Percentiles rank a stretch among this genome's conserved stretches.
phyloP scores from a whole-genome alignment of 2,329 filamentous ascomycete genomes.

The Beauveria medogensis region DNA sequence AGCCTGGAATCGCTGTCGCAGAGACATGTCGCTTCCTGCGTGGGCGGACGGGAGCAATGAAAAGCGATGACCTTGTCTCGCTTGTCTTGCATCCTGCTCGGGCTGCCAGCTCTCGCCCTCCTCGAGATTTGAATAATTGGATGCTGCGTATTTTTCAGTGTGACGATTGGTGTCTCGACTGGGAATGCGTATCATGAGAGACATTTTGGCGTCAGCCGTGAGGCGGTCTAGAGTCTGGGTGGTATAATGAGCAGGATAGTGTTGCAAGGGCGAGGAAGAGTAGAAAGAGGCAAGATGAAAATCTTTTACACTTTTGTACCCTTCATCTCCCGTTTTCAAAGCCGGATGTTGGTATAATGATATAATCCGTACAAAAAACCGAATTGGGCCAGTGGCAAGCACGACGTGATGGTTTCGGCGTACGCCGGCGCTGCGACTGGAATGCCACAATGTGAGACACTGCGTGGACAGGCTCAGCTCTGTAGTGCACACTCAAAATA shows the following conservation, averaged over 20 bases:
- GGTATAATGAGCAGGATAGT: neutral
- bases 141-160: neutral
- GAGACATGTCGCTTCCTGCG: neutral
- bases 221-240: no score
- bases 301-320: no score
- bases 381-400: neutral
- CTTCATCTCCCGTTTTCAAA: no score
- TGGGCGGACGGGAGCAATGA: neutral
- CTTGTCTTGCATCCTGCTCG: neutral
- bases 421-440: neutral
- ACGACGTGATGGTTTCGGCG: neutral
- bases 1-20: neutral
- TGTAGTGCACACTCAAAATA: neutral
- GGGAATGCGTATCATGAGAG: slow-evolving; percentile 6
- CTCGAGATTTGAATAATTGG: neutral
- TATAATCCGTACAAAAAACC: neutral
- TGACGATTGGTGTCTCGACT: neutral
- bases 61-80: no score
- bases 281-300: neutral
- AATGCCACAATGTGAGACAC: slow-evolving; percentile 1
- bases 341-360: neutral
- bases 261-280: neutral
- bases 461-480: neutral
- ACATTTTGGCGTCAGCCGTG: neutral
- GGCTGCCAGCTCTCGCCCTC: neutral